Percentiles rank a stretch among this genome's conserved stretches.
These are phyloP conservation scores for Stemphylium beticola DNA, from an alignment of 2,329 filamentous ascomycete species.

Conservation along the genomic window DNA sequence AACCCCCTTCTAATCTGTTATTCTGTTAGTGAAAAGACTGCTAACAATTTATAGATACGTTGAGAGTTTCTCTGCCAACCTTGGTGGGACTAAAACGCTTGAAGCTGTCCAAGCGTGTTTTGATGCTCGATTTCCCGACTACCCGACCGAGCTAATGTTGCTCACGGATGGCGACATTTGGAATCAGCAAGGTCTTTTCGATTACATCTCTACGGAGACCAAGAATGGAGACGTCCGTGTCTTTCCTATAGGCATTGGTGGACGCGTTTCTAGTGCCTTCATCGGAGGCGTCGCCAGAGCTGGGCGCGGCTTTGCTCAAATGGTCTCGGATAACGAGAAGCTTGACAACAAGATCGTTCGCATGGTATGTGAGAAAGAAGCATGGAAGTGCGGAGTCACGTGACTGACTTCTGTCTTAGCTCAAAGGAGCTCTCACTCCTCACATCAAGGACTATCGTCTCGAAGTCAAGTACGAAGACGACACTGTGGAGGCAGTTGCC, in stretches of 20 bases:
- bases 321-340: constrained; percentile 6
- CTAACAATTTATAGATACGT: neutral
- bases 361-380: neutral
- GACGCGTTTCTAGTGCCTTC: constrained; percentile 3
- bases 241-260: constrained; percentile 10
- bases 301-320: constrained; percentile 10
- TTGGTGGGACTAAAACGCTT: constrained; percentile 9
- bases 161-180: constrained; percentile 12
- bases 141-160: constrained; percentile 7
- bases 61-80: neutral
- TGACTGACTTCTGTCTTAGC: neutral
- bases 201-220: neutral
- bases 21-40: neutral
- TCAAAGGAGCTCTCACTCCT: constrained; percentile 12
- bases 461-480: constrained; percentile 12
- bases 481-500: constrained; percentile 2
- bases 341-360: constrained; percentile 11
- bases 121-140: neutral
- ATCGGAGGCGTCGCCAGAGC: constrained; percentile 11
- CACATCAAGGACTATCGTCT: constrained; percentile 9
- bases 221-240: constrained; percentile 2
- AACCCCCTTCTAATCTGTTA: neutral
- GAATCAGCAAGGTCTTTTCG: constrained; percentile 2
- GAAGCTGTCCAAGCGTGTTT: neutral
- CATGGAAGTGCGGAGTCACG: neutral